Evolutionary conservation across 208 protist genomes (phyloP).

Genomic region (Trypanosoma cruzi): DNA sequence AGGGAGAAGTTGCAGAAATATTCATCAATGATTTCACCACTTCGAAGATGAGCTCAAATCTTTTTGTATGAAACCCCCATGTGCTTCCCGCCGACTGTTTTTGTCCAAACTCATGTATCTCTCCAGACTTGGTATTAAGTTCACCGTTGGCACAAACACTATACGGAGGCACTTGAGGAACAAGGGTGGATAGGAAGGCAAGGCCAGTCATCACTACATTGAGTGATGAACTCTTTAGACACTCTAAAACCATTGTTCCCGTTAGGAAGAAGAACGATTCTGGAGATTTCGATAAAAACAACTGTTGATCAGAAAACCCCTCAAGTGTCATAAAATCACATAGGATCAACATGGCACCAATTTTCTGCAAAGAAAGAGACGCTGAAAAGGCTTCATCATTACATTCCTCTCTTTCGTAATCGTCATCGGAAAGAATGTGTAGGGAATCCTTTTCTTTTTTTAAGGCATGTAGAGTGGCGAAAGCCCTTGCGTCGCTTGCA

Average conservation of each 20-base stretch:
- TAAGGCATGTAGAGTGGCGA: constrained; percentile 18
- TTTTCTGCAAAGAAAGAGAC: constrained; percentile 15
- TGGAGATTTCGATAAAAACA: constrained; percentile 25
- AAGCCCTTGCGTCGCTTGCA: constrained; percentile 8
- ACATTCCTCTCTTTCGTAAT: constrained; percentile 1
- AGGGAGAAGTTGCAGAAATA: constrained; percentile 49
- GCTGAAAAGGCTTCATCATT: neutral
- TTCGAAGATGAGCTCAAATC: constrained; percentile 59
- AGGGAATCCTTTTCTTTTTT: constrained; percentile 25
- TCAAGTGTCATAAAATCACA: constrained; percentile 15
- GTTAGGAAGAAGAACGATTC: constrained; percentile 23
- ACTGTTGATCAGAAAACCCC: neutral
- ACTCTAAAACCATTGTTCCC: constrained; percentile 22
- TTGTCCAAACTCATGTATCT: constrained; percentile 2
- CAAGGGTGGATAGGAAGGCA: constrained; percentile 16
- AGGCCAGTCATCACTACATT: constrained; percentile 26
- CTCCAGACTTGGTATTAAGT: neutral
- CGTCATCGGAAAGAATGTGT: constrained; percentile 18
- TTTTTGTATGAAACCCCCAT: constrained; percentile 30
- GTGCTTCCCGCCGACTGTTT: neutral
- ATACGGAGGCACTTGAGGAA: constrained; percentile 21
- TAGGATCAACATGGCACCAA: constrained; percentile 26
- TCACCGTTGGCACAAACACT: constrained; percentile 21
- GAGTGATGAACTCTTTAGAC: constrained; percentile 24
- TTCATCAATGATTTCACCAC: constrained; percentile 55